phyloP scores from a whole-genome alignment of 352 stramenopile species.

The Phytophthora colocasiae region DNA sequence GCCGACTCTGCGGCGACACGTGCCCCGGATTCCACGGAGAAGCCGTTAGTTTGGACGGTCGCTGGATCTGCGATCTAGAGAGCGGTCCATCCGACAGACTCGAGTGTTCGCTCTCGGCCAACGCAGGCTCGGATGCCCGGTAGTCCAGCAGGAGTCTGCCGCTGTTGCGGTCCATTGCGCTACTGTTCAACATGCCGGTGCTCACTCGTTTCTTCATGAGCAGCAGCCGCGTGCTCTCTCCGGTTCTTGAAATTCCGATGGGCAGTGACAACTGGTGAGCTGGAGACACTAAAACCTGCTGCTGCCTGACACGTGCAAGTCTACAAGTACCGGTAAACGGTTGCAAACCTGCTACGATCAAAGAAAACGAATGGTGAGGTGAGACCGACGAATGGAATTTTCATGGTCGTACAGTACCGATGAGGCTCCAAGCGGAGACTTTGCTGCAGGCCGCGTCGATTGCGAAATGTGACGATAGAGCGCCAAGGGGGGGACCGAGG shows the following conservation, averaged over 20 bases:
- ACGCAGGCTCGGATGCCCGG: constrained; percentile 38
- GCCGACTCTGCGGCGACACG: constrained; percentile 10
- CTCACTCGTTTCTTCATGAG: constrained; percentile 28
- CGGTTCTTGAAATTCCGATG: constrained; percentile 3
- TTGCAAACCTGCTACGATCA: no score
- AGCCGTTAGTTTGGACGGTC: constrained; percentile 26
- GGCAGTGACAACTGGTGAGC: not conserved
- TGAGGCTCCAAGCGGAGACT: constrained; percentile 11
- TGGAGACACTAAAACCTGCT: not conserved
- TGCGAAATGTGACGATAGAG: constrained; percentile 32
- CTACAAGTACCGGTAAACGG: no score
- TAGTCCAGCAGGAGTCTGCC: constrained; percentile 32
- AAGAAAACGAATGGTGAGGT: not conserved
- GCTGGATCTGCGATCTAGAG: constrained; percentile 36
- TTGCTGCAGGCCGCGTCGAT: constrained; percentile 24
- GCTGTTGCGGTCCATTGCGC: constrained; percentile 31
- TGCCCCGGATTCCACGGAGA: constrained; percentile 22
- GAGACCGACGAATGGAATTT: not conserved
- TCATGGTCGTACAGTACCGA: constrained; percentile 5
- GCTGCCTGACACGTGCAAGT: no score
- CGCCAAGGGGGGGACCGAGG: constrained; percentile 17
- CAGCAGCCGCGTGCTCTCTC: not conserved
- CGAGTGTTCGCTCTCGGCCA: constrained; percentile 41
- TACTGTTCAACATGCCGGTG: constrained; percentile 23
- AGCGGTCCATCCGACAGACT: constrained; percentile 33